A percentile compares a stretch with the other conserved stretches of the same genome.
phyloP scores from a whole-genome alignment of 805 yeast genomes.

The Metschnikowia rubicola region DNA sequence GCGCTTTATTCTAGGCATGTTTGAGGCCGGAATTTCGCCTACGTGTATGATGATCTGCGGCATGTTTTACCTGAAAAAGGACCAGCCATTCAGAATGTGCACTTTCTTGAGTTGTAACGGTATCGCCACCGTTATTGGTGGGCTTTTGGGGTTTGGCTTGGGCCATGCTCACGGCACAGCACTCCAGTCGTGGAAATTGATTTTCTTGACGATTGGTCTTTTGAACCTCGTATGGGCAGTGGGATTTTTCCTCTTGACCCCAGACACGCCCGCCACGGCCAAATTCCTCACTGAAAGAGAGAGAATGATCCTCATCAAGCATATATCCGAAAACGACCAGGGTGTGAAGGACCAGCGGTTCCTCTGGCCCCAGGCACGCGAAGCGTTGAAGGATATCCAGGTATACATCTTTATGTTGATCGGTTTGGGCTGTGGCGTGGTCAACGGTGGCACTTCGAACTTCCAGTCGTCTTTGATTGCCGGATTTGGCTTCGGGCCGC shows the following conservation, averaged over 20 bases:
- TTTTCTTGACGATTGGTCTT: conserved; percentile 21
- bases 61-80: conserved; percentile 13
- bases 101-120: conserved; percentile 19
- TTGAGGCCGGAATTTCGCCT: conserved; percentile 16
- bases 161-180: conserved; percentile 16
- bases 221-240: conserved; percentile 18
- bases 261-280: conserved; percentile 18
- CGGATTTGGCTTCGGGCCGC: conserved; percentile 21
- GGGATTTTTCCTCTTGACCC: conserved; percentile 17
- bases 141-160: conserved; percentile 18
- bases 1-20: conserved; percentile 15
- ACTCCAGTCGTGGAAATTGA: conserved; percentile 19
- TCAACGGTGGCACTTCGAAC: conserved; percentile 24
- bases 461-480: conserved; percentile 21
- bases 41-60: conserved; percentile 15
- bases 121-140: conserved; percentile 22
- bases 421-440: conserved; percentile 16
- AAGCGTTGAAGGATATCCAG: conserved; percentile 18
- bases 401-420: conserved; percentile 19
- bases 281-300: conserved; percentile 19
- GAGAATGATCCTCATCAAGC: conserved; percentile 16
- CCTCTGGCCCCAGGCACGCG: conserved; percentile 15
- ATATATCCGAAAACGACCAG: conserved; percentile 17
- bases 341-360: conserved; percentile 17
- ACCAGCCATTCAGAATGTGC: conserved; percentile 17